phyloP scores from a whole-genome alignment of 2,329 filamentous ascomycete species.

The Curvularia verruculosa region DNA sequence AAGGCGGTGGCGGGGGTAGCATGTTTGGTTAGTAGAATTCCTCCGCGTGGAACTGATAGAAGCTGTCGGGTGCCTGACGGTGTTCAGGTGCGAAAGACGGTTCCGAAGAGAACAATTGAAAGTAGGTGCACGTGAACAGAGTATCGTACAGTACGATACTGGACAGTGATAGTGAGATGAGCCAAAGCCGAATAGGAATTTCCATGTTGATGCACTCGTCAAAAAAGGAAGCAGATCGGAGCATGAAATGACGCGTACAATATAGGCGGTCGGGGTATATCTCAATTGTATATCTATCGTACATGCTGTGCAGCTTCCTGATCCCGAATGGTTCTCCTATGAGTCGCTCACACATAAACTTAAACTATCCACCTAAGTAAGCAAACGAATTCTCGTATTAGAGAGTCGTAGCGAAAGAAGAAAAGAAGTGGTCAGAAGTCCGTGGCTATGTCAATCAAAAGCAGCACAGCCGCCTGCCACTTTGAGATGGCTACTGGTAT shows the following conservation, averaged over 20 bases:
- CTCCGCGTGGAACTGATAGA: not conserved
- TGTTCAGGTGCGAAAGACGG: constrained; percentile 6
- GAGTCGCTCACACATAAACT: not conserved
- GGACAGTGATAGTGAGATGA: not conserved
- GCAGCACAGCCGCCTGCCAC: too few relatives aligned
- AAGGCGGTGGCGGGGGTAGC: constrained; percentile 54
- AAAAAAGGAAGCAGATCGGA: not conserved
- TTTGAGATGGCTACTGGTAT: not conserved
- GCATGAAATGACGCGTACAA: not conserved
- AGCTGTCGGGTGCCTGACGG: constrained; percentile 3
- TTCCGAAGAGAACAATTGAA: not conserved
- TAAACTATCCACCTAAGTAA: not conserved
- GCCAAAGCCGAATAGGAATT: not conserved
- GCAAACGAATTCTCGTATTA: not conserved
- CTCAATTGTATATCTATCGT: not conserved
- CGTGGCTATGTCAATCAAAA: not conserved
- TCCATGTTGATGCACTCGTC: not conserved
- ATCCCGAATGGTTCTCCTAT: not conserved
- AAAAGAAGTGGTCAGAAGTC: not conserved
- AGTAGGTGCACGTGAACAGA: not conserved
- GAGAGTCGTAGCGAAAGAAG: not conserved
- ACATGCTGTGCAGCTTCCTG: not conserved
- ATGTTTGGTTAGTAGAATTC: constrained; percentile 43
- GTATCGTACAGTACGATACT: not conserved
- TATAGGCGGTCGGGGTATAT: not conserved